Percentiles rank a stretch among this genome's conserved stretches.
phyloP scores from a whole-genome alignment of 2,329 filamentous ascomycete genomes.

The Reticulascus tulasneorum region DNA sequence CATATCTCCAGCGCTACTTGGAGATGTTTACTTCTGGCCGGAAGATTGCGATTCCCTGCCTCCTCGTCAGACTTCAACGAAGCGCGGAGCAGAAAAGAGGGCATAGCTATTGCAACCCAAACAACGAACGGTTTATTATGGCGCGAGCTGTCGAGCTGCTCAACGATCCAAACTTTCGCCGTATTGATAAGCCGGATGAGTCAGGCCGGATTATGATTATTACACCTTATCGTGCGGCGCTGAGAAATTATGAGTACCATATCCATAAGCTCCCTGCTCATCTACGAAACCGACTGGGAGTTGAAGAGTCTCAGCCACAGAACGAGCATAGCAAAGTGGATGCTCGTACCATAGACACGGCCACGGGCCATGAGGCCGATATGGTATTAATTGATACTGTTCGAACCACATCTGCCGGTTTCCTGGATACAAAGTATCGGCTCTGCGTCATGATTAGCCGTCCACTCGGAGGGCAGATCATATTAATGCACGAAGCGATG shows the following conservation, averaged over 20 bases:
- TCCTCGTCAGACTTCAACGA: constrained; percentile 26
- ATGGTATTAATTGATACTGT: constrained; percentile 45
- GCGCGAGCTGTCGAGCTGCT: constrained; percentile 26
- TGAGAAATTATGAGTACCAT: constrained; percentile 26
- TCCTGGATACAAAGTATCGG: constrained; percentile 39
- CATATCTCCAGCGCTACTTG: constrained; percentile 25
- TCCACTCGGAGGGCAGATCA: constrained; percentile 39
- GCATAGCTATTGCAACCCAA: constrained; percentile 36
- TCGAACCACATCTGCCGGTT: constrained; percentile 30
- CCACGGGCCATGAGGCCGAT: constrained; percentile 44
- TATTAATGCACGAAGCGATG: constrained; percentile 39
- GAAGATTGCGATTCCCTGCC: constrained; percentile 28
- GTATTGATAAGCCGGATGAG: constrained; percentile 16
- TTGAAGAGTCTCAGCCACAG: too few relatives aligned
- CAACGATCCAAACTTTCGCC: constrained; percentile 25
- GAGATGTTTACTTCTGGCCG: constrained; percentile 17
- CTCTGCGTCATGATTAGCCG: constrained; percentile 44
- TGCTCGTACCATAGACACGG: constrained; percentile 39
- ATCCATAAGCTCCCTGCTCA: constrained; percentile 2
- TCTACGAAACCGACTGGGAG: constrained; percentile 1
- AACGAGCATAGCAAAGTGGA: too few relatives aligned
- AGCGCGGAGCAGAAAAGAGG: constrained; percentile 22
- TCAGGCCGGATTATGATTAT: constrained; percentile 39
- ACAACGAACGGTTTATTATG: constrained; percentile 34
- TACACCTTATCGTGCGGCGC: constrained; percentile 37